phyloP scores from a whole-genome alignment of 2,329 filamentous ascomycete species.

The Trichoderma cornu-damae region DNA sequence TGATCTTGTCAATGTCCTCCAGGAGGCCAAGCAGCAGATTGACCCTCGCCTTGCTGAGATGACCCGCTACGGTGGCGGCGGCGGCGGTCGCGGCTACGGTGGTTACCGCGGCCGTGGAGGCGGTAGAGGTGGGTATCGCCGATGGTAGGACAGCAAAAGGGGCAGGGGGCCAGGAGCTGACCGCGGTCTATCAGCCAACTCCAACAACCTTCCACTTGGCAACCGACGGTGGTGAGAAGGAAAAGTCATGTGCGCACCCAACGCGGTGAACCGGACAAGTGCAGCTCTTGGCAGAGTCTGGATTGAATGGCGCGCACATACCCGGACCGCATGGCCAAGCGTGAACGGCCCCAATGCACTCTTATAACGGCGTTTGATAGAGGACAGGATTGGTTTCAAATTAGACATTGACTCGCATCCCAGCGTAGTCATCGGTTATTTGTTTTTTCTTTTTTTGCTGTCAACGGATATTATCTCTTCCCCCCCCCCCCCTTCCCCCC shows the following conservation, averaged over 20 bases:
- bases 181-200: slow-evolving; percentile 38
- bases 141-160: slow-evolving; percentile 30
- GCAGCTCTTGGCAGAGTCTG: not conserved
- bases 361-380: slow-evolving; percentile 32
- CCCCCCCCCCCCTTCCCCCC: too few species aligned
- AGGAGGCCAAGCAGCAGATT: slow-evolving; percentile 96
- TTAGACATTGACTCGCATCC: slow-evolving; percentile 22
- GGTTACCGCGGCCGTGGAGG: slow-evolving; percentile 60
- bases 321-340: not conserved
- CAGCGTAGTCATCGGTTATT: slow-evolving; percentile 18
- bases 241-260: slow-evolving; percentile 2
- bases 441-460: slow-evolving; percentile 19
- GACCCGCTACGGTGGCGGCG: slow-evolving; percentile 84
- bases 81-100: slow-evolving; percentile 67
- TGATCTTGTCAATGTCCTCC: slow-evolving; percentile 87
- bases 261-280: slow-evolving; percentile 2
- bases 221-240: slow-evolving; percentile 47
- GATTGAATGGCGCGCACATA: not conserved
- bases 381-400: slow-evolving; percentile 25
- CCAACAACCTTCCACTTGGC: slow-evolving; percentile 47
- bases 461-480: slow-evolving; percentile 14
- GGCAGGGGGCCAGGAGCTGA: slow-evolving; percentile 34
- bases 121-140: slow-evolving; percentile 46
- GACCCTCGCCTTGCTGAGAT: slow-evolving; percentile 95
- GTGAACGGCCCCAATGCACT: slow-evolving; percentile 23